A percentile compares a stretch with the other conserved stretches of the same genome.
Evolutionary conservation across 2,329 filamentous ascomycete species (phyloP).

Genomic region (Catunica adiposa): DNA sequence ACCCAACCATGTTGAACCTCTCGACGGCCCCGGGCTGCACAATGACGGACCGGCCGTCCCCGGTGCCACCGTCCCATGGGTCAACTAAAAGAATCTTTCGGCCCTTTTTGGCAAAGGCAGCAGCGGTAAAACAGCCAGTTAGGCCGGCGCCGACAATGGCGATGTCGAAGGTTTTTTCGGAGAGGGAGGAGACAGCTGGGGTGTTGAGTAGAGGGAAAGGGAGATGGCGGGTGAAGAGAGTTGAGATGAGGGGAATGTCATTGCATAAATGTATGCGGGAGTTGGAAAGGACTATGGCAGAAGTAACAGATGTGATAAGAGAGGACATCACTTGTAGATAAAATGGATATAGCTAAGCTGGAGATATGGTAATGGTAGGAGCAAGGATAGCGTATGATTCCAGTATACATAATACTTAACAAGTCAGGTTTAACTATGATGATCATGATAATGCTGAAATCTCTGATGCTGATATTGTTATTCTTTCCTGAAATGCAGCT

Average conservation of each 20-base stretch:
- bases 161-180: conserved; percentile 25
- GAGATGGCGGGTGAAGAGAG: neutral
- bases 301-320: neutral
- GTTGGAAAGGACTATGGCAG: neutral
- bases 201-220: neutral
- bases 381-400: too few relatives aligned
- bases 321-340: neutral
- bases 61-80: conserved; percentile 68
- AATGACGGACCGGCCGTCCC: conserved; percentile 87
- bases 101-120: conserved; percentile 72
- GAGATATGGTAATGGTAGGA: too few relatives aligned
- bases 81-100: conserved; percentile 63
- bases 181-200: neutral
- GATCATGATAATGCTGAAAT: too few relatives aligned
- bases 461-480: too few relatives aligned
- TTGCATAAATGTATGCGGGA: neutral
- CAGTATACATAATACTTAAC: too few relatives aligned
- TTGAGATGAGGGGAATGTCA: neutral
- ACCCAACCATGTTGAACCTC: conserved; percentile 62
- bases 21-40: conserved; percentile 80
- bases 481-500: too few relatives aligned
- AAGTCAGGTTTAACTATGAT: too few relatives aligned
- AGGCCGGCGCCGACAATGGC: conserved; percentile 86
- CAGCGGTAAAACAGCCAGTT: conserved; percentile 73
- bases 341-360: too few relatives aligned